Percentiles rank a stretch among this genome's conserved stretches.
Evolutionary conservation across 2,329 filamentous ascomycete species (phyloP).

Genomic region (Amesomyces nigricolor): DNA sequence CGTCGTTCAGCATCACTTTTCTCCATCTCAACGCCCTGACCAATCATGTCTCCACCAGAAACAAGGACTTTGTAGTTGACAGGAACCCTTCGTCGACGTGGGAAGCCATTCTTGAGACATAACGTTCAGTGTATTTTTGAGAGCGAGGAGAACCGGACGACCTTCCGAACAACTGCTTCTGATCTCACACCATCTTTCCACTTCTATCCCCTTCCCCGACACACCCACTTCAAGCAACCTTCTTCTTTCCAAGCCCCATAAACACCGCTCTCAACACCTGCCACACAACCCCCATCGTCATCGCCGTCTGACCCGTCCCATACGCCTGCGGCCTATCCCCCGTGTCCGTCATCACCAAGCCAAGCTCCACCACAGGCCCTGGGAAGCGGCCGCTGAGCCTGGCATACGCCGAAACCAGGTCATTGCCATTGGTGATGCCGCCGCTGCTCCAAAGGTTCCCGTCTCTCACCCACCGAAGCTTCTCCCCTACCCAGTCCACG

Average conservation of each 20-base stretch:
- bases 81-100: background rate
- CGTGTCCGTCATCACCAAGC: conserved; percentile 41
- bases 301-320: conserved; percentile 31
- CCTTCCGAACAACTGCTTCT: no score
- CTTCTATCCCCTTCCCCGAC: background rate
- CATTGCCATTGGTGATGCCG: conserved; percentile 53
- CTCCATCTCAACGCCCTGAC: no score
- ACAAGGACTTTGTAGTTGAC: no score
- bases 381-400: conserved; percentile 41
- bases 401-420: conserved; percentile 49
- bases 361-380: conserved; percentile 39
- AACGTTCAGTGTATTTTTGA: no score
- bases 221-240: background rate
- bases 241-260: conserved; percentile 22
- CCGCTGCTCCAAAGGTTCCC: conserved; percentile 52
- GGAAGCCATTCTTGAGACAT: background rate
- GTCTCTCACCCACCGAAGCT: conserved; percentile 46
- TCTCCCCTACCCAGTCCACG: conserved; percentile 40
- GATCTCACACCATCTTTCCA: background rate
- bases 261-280: conserved; percentile 35
- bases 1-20: no score
- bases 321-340: conserved; percentile 45
- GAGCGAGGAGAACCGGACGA: no score
- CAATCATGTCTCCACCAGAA: no score
- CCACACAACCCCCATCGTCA: conserved; percentile 34